Conservation (phyloP, 768 basidiomycete genomes). For the Holtermanniella nyarrowii region DNA sequence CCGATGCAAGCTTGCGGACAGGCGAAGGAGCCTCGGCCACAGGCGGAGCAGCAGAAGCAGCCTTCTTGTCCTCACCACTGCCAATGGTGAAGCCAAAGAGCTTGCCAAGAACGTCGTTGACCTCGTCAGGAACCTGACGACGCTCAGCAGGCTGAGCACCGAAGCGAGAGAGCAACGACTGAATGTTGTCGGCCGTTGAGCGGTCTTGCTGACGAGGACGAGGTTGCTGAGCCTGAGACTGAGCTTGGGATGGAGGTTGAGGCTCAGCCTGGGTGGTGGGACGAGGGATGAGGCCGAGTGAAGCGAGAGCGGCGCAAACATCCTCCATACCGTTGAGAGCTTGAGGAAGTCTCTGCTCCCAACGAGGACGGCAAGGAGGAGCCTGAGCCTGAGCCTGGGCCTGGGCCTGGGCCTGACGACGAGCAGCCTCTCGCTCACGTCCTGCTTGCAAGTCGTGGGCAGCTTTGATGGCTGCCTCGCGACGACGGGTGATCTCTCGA, state of each 20-base stretch:
- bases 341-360: background rate
- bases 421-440: no score
- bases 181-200: background rate
- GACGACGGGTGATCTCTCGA: no score
- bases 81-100: background rate
- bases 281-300: background rate
- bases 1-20: background rate
- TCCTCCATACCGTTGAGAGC: background rate
- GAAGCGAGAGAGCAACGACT: background rate
- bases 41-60: background rate
- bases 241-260: no score
- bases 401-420: no score
- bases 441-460: no score
- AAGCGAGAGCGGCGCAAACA: background rate
- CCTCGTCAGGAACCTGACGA: background rate
- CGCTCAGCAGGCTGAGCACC: background rate
- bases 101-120: background rate
- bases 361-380: background rate
- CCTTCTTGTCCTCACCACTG: background rate
- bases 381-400: no score
- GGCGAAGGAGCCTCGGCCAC: background rate
- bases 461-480: no score
- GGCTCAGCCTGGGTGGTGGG: background rate
- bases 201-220: no score
- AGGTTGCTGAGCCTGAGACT: no score